These are phyloP conservation scores for Porogramme epimiltina DNA, from an alignment of 1,284 basidiomycete species.

Conservation along the genomic window DNA sequence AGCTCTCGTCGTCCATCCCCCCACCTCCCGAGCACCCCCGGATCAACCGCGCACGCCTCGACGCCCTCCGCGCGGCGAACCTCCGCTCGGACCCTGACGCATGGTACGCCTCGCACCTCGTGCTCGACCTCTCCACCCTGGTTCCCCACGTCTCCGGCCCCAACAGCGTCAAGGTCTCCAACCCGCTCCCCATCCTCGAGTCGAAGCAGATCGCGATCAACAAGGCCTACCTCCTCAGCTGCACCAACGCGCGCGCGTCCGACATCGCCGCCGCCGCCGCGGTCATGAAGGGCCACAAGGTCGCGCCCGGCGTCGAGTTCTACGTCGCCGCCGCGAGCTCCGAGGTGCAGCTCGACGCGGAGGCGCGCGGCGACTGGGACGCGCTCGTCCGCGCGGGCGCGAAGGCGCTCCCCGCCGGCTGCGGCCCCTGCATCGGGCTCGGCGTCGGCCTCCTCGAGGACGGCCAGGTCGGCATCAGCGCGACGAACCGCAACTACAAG, in stretches of 20 bases:
- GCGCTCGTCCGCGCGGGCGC: slow-evolving; percentile 86
- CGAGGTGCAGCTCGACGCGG: slow-evolving; percentile 88
- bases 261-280: slow-evolving; percentile 92
- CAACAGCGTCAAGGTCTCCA: slow-evolving; percentile 97
- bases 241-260: slow-evolving; percentile 96
- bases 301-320: slow-evolving; percentile 93
- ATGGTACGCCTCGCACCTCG: slow-evolving; percentile 86
- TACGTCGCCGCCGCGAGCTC: slow-evolving; percentile 97
- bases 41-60: slow-evolving; percentile 77
- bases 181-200: slow-evolving; percentile 83
- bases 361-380: slow-evolving; percentile 88
- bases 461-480: slow-evolving; percentile 94
- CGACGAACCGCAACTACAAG: slow-evolving; percentile 99
- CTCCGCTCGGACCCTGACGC: slow-evolving; percentile 80
- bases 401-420: slow-evolving; percentile 91
- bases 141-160: slow-evolving; percentile 96
- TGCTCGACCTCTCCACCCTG: slow-evolving; percentile 91
- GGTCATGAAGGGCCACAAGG: slow-evolving; percentile 83
- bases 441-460: slow-evolving; percentile 93
- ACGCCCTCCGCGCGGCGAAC: slow-evolving; percentile 58
- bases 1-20: slow-evolving; percentile 55
- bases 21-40: slow-evolving; percentile 84
- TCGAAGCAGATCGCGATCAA: slow-evolving; percentile 81
- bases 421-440: slow-evolving; percentile 97
- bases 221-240: slow-evolving; percentile 98